Base-by-base conservation (phyloP, 495 filamentous ascomycete genomes). In the Penicillium subrubescens region DNA sequence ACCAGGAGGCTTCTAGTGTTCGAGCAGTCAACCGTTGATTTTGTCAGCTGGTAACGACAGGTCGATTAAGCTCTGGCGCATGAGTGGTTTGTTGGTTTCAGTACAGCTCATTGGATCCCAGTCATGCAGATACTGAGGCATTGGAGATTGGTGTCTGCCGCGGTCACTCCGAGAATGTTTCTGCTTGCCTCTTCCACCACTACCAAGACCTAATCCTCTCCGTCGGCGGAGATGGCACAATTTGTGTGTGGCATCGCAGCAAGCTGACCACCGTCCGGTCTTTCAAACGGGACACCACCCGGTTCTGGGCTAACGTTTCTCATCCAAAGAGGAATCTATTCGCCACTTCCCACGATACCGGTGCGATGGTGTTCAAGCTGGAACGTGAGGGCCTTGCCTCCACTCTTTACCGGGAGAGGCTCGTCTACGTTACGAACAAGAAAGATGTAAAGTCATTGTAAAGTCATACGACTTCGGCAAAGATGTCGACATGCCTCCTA, bases 81-180 rank as follows among this genome's bases (percentile, higher is more conserved):
- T 98, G 92, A 97, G 93, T 76, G 86, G n/a, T n/a, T n/a, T n/a
- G 85, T 87, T 72, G 60, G 83, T 77, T 61, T 27, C 41, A 23
- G 46, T 59, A 8, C 23, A 34, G 5, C 21, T 50, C 34, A 23
- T 48, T 5, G 21, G n/a, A 1, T 52, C 57, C 25, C 2, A 21
- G 29, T 59, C 57, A 27, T 54, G 56, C 73, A 83, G 94, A 99
- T 74, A 99, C 96, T 60, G 98, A 98, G 79, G 96, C 96, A 57
- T 99, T 95, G 96, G 96, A 99, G 75, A 95, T 99, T 11, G 96
- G 98, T 75, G 98, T 96, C 15, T 99, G 96, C 81, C 88, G 96
- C 54, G 96, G 96, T 15, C 96, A 99, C 79, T 97, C 97, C 81
- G 93, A 97, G 83, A 99, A 99, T 75, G 93, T 91, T 53, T 97